Evolutionary conservation across 2,329 filamentous ascomycete species (phyloP).

Genomic region (Claviceps sp.): DNA sequence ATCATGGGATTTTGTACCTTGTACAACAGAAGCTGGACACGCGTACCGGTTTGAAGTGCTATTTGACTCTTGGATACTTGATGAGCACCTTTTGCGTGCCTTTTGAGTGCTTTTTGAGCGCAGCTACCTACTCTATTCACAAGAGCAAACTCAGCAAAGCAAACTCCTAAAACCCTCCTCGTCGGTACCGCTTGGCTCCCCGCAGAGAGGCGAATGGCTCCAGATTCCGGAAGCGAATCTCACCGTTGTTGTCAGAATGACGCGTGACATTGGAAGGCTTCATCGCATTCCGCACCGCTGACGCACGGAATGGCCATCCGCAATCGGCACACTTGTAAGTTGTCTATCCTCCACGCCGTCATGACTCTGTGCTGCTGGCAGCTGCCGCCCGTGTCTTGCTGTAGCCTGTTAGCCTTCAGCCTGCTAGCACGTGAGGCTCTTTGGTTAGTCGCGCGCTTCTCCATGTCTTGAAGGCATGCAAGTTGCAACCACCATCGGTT

Average conservation of each 20-base stretch:
- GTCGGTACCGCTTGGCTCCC: too few relatives aligned
- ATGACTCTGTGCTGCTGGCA: not conserved
- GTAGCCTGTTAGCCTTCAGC: not conserved
- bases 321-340: not conserved
- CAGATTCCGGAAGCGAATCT: not conserved
- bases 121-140: too few relatives aligned
- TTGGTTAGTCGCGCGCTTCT: not conserved
- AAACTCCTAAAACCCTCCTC: too few relatives aligned
- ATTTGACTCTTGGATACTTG: too few relatives aligned
- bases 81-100: too few relatives aligned
- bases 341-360: not conserved
- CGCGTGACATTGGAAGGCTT: not conserved
- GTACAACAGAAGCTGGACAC: too few relatives aligned
- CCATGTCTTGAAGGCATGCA: not conserved
- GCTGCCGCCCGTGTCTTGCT: not conserved
- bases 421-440: not conserved
- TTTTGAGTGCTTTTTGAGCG: too few relatives aligned
- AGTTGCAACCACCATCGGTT: too few relatives aligned
- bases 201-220: too few relatives aligned
- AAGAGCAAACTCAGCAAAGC: too few relatives aligned
- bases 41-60: too few relatives aligned
- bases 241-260: not conserved
- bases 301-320: not conserved
- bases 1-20: too few relatives aligned
- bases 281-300: not conserved